These are phyloP conservation scores for Theileria luwenshuni DNA, from an alignment of 169 alveolate species.

Conservation along the genomic window DNA sequence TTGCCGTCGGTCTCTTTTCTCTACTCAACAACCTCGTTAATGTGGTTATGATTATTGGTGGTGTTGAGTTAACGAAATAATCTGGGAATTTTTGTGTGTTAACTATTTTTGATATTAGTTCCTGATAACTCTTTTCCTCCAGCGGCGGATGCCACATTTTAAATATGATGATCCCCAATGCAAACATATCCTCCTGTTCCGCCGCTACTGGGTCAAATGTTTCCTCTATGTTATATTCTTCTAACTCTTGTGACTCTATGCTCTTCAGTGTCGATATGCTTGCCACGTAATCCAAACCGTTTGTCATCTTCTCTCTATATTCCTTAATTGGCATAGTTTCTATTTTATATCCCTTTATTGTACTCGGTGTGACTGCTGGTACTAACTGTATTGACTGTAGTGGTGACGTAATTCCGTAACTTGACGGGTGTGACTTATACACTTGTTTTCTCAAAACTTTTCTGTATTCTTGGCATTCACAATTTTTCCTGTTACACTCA, in stretches of 20 bases:
- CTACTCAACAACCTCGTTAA: slow-evolving; percentile 41
- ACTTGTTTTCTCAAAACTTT: slow-evolving; percentile 24
- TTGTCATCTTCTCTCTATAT: not conserved
- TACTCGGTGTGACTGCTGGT: not conserved
- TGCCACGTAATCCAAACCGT: not conserved
- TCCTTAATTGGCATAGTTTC: not conserved
- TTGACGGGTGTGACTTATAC: slow-evolving; percentile 59
- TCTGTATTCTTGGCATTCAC: slow-evolving; percentile 28
- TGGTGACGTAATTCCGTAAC: slow-evolving; percentile 17
- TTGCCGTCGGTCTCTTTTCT: slow-evolving; percentile 68
- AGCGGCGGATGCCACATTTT: slow-evolving; percentile 70
- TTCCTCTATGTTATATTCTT: not conserved
- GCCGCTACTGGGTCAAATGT: slow-evolving; percentile 19
- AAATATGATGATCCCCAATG: slow-evolving; percentile 52
- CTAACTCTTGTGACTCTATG: slow-evolving; percentile 5
- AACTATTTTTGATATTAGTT: slow-evolving; percentile 22
- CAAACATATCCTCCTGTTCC: slow-evolving; percentile 68
- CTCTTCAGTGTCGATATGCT: not conserved
- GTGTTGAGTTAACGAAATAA: slow-evolving; percentile 56
- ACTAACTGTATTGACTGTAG: not conserved
- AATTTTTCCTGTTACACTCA: slow-evolving; percentile 33
- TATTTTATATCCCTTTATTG: not conserved
- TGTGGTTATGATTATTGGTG: slow-evolving; percentile 48
- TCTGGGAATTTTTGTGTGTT: slow-evolving; percentile 47
- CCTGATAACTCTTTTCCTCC: slow-evolving; percentile 41